Evolutionary conservation across 2,329 filamentous ascomycete species (phyloP).

Genomic region (Acrocalymma vagum): DNA sequence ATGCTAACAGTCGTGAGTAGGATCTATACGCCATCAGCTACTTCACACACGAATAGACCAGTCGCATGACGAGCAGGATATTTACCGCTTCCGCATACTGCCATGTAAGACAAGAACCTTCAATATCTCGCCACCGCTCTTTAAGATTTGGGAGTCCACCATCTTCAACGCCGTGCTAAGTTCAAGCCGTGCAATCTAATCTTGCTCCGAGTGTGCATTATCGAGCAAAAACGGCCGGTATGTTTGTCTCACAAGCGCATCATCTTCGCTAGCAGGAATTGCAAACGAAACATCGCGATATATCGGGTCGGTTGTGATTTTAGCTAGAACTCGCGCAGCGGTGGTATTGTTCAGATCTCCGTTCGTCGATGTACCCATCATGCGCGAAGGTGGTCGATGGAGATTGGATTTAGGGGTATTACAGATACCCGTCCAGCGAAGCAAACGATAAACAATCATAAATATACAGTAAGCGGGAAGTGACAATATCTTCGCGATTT

Average conservation of each 20-base stretch:
- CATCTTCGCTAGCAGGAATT: conserved; percentile 57
- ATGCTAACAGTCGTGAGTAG: conserved; percentile 68
- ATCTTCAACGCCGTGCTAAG: conserved; percentile 62
- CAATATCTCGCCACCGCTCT: conserved; percentile 50
- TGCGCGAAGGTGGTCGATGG: conserved; percentile 4
- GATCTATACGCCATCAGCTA: conserved; percentile 53
- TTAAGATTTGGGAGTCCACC: conserved; percentile 57
- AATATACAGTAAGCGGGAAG: neutral
- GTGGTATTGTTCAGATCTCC: conserved; percentile 36
- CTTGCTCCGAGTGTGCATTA: conserved; percentile 45
- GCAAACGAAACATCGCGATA: conserved; percentile 48
- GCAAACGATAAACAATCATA: conserved; percentile 2
- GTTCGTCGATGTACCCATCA: conserved; percentile 16
- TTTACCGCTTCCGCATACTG: conserved; percentile 60
- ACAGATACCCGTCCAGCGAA: conserved; percentile 3
- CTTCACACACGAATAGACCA: neutral
- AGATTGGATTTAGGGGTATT: neutral
- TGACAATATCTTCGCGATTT: neutral
- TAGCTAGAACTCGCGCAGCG: conserved; percentile 21
- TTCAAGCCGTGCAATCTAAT: conserved; percentile 68
- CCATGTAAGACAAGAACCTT: conserved; percentile 70
- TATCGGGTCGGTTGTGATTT: conserved; percentile 18
- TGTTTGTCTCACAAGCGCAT: conserved; percentile 52
- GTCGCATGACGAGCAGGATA: conserved; percentile 12
- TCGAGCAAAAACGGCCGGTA: conserved; percentile 67